Percentiles rank a stretch among this genome's conserved stretches.
Evolutionary conservation across 768 basidiomycete species (phyloP).

Genomic region (Lactifluus echinatus): DNA sequence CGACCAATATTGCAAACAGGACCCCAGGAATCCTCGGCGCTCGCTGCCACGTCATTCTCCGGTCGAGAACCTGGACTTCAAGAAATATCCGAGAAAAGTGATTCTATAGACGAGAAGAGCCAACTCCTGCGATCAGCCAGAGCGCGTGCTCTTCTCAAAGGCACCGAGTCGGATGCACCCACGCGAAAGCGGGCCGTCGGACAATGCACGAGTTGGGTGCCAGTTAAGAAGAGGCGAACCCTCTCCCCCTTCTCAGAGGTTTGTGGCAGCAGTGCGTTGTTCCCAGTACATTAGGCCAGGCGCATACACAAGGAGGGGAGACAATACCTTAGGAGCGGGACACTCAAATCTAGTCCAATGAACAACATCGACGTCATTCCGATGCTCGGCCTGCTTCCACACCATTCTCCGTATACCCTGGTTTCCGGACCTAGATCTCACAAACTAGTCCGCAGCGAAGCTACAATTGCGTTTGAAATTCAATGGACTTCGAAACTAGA

Average conservation of each 20-base stretch:
- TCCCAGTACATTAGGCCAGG: no score
- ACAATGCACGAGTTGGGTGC: no score
- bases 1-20: background rate
- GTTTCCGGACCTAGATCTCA: background rate
- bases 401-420: background rate
- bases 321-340: background rate
- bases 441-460: background rate
- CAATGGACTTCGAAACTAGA: background rate
- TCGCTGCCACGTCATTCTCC: background rate
- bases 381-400: background rate
- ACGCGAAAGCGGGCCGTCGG: background rate
- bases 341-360: no score
- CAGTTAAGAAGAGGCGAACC: no score
- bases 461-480: background rate
- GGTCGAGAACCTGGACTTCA: background rate
- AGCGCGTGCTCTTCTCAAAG: background rate
- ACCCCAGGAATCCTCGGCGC: slow-evolving; percentile 2
- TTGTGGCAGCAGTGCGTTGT: no score
- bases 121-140: background rate
- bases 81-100: background rate
- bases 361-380: background rate
- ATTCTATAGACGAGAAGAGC: background rate
- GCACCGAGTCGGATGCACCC: background rate
- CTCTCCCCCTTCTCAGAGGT: no score
- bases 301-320: no score